A percentile compares a stretch with the other conserved stretches of the same genome.
phyloP scores from a whole-genome alignment of 106 monocot species.

The Triglochin maritima region DNA sequence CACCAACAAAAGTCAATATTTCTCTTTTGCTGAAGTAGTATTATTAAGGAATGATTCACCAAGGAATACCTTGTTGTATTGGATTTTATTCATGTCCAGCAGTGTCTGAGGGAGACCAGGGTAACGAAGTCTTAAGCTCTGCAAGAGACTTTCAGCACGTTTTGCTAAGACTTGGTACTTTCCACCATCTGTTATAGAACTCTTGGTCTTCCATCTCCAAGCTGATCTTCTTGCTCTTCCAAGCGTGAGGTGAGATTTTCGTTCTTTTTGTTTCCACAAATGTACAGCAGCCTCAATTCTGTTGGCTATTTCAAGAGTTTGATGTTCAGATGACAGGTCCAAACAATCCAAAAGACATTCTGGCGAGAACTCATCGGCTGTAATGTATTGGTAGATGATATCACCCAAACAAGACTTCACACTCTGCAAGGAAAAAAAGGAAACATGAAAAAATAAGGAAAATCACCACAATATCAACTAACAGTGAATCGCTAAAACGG shows the following conservation, averaged over 20 bases:
- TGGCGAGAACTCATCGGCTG: conserved; percentile 82
- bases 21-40: neutral
- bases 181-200: conserved; percentile 40
- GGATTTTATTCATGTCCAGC: conserved; percentile 7
- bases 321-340: conserved; percentile 91
- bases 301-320: conserved; percentile 82
- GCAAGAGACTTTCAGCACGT: conserved; percentile 12
- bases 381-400: conserved; percentile 84
- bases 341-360: conserved; percentile 84
- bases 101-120: conserved; percentile 10
- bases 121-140: conserved; percentile 1
- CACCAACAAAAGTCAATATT: neutral
- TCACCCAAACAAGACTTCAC: conserved; percentile 92
- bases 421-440: conserved; percentile 35
- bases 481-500: no score
- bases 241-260: conserved; percentile 23
- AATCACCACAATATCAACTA: no score
- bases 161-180: conserved; percentile 48
- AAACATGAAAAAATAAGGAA: neutral
- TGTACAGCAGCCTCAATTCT: conserved; percentile 82
- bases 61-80: conserved; percentile 9
- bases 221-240: conserved; percentile 42
- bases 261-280: conserved; percentile 62
- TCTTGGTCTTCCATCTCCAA: conserved; percentile 88
- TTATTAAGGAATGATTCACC: neutral